These are phyloP conservation scores for Vitis hybrid DNA, from an alignment of 177 flowering plant genomes.

Conservation along the genomic window DNA sequence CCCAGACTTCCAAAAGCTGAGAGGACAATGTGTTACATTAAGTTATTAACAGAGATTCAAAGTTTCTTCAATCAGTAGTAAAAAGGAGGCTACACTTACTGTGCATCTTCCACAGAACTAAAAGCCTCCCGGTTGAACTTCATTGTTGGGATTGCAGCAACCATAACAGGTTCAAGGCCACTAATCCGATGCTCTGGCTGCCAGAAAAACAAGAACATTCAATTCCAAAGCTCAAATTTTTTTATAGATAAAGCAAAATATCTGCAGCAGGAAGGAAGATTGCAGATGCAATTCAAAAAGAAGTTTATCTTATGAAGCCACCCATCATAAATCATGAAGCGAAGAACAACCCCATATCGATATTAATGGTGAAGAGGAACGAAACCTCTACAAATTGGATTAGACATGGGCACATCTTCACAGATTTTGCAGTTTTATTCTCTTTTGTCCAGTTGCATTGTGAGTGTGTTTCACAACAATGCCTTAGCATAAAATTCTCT, in stretches of 20 bases:
- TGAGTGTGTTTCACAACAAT: too few species aligned
- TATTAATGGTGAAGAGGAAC: too few species aligned
- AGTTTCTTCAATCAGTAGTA: background rate
- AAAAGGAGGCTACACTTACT: slow-evolving; percentile 44
- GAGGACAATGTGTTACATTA: background rate
- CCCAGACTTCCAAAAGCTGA: background rate
- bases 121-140: slow-evolving; percentile 60
- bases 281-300: too few species aligned
- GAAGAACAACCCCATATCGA: too few species aligned
- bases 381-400: too few species aligned
- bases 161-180: slow-evolving; percentile 65
- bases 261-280: too few species aligned
- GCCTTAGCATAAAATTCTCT: too few species aligned
- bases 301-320: too few species aligned
- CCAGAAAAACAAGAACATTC: slow-evolving; percentile 12
- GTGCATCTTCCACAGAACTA: slow-evolving; percentile 65
- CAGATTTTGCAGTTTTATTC: too few species aligned
- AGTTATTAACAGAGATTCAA: background rate
- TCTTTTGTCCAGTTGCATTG: too few species aligned
- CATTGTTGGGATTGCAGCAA: slow-evolving; percentile 74
- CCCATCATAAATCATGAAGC: too few species aligned
- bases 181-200: slow-evolving; percentile 55
- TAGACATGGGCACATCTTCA: too few species aligned
- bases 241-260: background rate
- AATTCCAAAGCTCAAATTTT: background rate